phyloP scores from a whole-genome alignment of 1,139 yeast genomes.

The Zhuliangozyma parablackwelliae region DNA sequence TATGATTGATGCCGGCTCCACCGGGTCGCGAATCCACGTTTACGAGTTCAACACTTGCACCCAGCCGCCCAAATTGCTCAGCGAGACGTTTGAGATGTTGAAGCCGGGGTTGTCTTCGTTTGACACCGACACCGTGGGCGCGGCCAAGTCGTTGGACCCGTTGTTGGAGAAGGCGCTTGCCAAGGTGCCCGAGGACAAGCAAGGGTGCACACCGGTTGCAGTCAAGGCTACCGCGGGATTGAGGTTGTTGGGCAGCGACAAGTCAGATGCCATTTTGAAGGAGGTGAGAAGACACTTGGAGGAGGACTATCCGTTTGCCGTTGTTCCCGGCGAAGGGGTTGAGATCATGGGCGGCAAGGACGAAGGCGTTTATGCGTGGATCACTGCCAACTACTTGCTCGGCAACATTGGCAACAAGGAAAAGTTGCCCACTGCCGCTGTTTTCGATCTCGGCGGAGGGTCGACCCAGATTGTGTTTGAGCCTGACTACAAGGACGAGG shows the following conservation, averaged over 20 bases:
- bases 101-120: constrained; percentile 90
- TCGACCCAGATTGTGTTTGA: constrained; percentile 97
- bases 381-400: constrained; percentile 85
- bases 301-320: constrained; percentile 81
- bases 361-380: constrained; percentile 99
- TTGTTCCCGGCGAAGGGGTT: constrained; percentile 79
- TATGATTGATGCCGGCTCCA: constrained; percentile 96
- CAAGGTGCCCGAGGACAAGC: constrained; percentile 68
- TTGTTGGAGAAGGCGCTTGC: constrained; percentile 69
- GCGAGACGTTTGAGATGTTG: constrained; percentile 82
- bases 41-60: constrained; percentile 85
- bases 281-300: constrained; percentile 77
- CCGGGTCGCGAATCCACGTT: constrained; percentile 93
- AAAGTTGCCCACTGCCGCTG: constrained; percentile 84
- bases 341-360: constrained; percentile 93
- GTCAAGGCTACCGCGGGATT: constrained; percentile 98
- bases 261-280: constrained; percentile 61
- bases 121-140: constrained; percentile 74
- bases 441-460: constrained; percentile 97
- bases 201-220: constrained; percentile 84
- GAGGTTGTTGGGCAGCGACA: constrained; percentile 75
- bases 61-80: constrained; percentile 72
- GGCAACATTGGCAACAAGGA: constrained; percentile 84
- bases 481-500: constrained; percentile 57
- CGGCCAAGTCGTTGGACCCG: constrained; percentile 84